Evolutionary conservation across 345 rosid species (phyloP), one percentile per base, ranked within the genome.

Genomic region (Eucalyptus caleyi): DNA sequence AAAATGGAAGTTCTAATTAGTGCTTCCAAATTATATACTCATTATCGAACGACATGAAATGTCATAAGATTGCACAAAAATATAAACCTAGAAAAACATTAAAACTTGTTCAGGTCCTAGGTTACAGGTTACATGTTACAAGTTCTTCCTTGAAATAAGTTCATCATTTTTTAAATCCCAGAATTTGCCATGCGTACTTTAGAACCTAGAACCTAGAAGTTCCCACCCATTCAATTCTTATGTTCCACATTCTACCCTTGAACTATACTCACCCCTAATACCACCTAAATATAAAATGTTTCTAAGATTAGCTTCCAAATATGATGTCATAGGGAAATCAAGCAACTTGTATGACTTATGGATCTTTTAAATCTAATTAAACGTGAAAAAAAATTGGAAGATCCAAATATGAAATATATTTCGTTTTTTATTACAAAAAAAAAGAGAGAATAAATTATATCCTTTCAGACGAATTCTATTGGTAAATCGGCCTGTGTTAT

Each of bases 21-120:
- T 53, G 59, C 5, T 53, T 53, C 21, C 0, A 53, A 53, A 53
- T 8, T 53, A 53, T 53, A 53, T 2, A 53, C 5, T 21, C 11
- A 53, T 53, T 53, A 53, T 8, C 1, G 11, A 53, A 53, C 2
- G 1, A 53, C 11, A 53, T 53, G 0, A 53, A 53, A 53, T 53
- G 8, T 53, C 26, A 2, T 21, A 53, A 53, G 11, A 53, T 53
- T 53, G 26, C 0, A 0, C 0, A 1, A 53, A 21, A 5, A 53
- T 23, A 53, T 53, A 4, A 53, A 53, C 4, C 11, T 1, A 53
- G 0, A 53, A 53, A 53, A 53, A 21, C 11, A 53, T 53, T 53
- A 53, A 21, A 19, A 53, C 59, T 53, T 21, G 59, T 53, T 53
- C 1, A 53, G 0, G 11, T 21, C 26, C 10, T 19, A 21, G 11